These are phyloP conservation scores for Leptodermis oblonga DNA, from an alignment of 257 asterid species.

Conservation along the genomic window DNA sequence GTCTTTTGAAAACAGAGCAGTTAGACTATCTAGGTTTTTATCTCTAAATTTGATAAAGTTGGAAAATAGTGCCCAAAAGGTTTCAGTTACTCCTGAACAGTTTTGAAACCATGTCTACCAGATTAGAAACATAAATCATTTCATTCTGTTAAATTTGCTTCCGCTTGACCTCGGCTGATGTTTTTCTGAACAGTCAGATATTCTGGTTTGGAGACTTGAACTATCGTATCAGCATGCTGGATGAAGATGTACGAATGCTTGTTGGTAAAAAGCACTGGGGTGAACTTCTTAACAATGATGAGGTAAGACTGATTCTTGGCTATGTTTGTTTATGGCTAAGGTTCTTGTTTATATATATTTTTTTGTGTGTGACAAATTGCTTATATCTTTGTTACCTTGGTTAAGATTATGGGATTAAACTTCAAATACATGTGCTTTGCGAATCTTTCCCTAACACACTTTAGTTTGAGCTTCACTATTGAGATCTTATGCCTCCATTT, in stretches of 20 bases:
- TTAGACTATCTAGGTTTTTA: background rate
- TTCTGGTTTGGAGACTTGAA: constrained; percentile 96
- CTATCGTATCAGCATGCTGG: constrained; percentile 70
- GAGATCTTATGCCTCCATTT: no score
- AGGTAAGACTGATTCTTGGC: constrained; percentile 34
- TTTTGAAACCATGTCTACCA: background rate
- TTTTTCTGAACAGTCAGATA: constrained; percentile 61
- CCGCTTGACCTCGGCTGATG: background rate
- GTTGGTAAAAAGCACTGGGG: constrained; percentile 68
- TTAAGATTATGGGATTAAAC: background rate
- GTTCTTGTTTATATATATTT: background rate
- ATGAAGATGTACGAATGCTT: constrained; percentile 62
- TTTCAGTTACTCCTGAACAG: background rate
- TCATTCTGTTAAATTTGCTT: background rate
- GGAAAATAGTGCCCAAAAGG: background rate
- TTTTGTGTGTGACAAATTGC: no score
- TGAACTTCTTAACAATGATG: constrained; percentile 69
- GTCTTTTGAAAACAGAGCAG: background rate
- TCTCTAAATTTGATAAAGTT: background rate
- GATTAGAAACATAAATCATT: background rate
- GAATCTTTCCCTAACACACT: no score
- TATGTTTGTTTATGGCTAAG: background rate
- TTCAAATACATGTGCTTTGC: background rate
- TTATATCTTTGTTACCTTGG: background rate
- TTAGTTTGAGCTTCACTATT: no score